phyloP scores from a whole-genome alignment of 176 grass and related monocot genomes.

The Canna indica region DNA sequence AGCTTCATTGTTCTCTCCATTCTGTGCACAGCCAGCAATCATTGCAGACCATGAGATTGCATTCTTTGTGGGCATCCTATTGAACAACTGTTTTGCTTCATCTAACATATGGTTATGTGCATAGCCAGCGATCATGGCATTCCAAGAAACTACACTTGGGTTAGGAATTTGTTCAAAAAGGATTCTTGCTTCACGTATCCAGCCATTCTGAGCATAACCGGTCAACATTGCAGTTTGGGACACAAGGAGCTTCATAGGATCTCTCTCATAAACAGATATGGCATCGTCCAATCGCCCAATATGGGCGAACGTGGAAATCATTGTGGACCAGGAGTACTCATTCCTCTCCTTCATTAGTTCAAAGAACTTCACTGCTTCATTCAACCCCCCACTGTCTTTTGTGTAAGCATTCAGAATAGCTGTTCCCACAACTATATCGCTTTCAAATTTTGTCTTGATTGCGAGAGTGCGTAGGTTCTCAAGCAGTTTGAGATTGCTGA shows the following conservation, averaged over 20 bases:
- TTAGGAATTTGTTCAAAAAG: constrained; percentile 62
- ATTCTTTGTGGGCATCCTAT: constrained; percentile 38
- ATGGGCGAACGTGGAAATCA: constrained; percentile 37
- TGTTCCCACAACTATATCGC: constrained; percentile 47
- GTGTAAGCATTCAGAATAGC: constrained; percentile 49
- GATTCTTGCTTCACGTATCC: constrained; percentile 39
- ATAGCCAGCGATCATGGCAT: constrained; percentile 60
- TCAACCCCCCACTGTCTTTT: constrained; percentile 27
- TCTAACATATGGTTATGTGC: constrained; percentile 52
- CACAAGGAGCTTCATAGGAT: constrained; percentile 40
- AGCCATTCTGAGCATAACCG: constrained; percentile 45
- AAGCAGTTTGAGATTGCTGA: constrained; percentile 26
- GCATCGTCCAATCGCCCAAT: constrained; percentile 43
- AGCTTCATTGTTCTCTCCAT: constrained; percentile 53
- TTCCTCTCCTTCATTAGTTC: constrained; percentile 44
- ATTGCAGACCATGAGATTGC: constrained; percentile 27
- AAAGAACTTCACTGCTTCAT: constrained; percentile 42
- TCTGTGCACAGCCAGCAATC: constrained; percentile 62
- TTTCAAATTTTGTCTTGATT: constrained; percentile 44
- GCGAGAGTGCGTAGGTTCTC: constrained; percentile 32
- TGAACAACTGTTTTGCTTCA: constrained; percentile 51
- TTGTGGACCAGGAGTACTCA: constrained; percentile 67
- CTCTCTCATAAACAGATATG: constrained; percentile 35
- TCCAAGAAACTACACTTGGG: constrained; percentile 54
- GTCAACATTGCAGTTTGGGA: constrained; percentile 53